phyloP scores from a whole-genome alignment of 495 filamentous ascomycete species.

The Parmelia sp. region DNA sequence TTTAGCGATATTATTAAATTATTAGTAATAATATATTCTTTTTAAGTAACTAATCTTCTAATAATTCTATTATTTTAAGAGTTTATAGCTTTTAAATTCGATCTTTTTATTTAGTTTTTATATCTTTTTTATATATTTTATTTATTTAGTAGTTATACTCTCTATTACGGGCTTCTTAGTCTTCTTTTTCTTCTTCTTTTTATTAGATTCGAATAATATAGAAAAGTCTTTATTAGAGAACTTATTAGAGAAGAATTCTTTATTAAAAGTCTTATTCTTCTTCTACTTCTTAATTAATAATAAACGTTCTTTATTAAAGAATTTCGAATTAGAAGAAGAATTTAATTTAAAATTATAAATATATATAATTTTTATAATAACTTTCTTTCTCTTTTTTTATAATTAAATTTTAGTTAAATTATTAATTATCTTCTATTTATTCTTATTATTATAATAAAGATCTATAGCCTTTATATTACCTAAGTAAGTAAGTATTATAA shows the following conservation, averaged over 20 bases:
- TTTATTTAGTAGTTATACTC: background rate
- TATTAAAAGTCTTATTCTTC: background rate
- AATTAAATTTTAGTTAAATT: too few relatives aligned
- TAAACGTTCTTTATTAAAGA: too few relatives aligned
- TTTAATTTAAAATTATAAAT: background rate
- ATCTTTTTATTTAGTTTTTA: background rate
- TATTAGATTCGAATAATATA: background rate
- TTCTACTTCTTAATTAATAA: background rate
- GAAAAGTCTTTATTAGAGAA: too few relatives aligned
- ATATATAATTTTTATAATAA: background rate
- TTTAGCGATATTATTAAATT: too few relatives aligned
- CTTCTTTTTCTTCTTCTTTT: background rate
- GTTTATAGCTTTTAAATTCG: background rate
- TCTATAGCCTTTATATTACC: too few relatives aligned
- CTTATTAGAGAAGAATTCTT: background rate
- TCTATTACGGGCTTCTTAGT: background rate
- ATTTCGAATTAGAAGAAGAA: too few relatives aligned
- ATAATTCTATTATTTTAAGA: too few relatives aligned
- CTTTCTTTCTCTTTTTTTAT: background rate
- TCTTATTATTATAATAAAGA: too few relatives aligned
- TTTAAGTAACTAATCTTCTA: too few relatives aligned
- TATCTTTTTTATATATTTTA: background rate
- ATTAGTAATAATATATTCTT: too few relatives aligned
- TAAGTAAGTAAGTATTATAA: too few relatives aligned
- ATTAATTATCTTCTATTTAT: too few relatives aligned